These are phyloP conservation scores for Protea cynaroides DNA, from an alignment of 164 flowering plant species.

Conservation along the genomic window DNA sequence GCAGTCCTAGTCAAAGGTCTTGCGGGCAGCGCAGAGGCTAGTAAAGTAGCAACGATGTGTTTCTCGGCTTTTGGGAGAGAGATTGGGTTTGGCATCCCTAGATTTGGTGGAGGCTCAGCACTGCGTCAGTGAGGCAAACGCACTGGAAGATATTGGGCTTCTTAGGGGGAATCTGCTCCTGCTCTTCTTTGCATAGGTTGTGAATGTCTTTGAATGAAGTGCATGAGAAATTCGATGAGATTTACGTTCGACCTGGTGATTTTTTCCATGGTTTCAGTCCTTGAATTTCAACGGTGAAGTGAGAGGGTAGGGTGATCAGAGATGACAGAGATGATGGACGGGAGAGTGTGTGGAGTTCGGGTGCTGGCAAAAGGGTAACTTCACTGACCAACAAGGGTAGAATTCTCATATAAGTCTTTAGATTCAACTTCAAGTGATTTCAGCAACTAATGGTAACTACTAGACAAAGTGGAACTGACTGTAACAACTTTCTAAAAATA, in stretches of 20 bases:
- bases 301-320: too few species aligned
- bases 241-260: slow-evolving; percentile 19
- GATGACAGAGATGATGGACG: too few species aligned
- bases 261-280: too few species aligned
- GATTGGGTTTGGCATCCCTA: not conserved
- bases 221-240: slow-evolving; percentile 28
- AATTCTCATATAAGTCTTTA: too few species aligned
- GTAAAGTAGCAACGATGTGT: slow-evolving; percentile 52
- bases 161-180: slow-evolving; percentile 8
- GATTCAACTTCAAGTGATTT: too few species aligned
- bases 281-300: too few species aligned
- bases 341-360: too few species aligned
- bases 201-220: slow-evolving; percentile 67
- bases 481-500: too few species aligned
- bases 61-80: slow-evolving; percentile 19
- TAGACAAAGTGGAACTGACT: too few species aligned
- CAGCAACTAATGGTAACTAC: too few species aligned
- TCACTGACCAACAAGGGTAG: too few species aligned
- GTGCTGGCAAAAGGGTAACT: too few species aligned
- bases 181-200: slow-evolving; percentile 30
- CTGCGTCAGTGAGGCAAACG: slow-evolving; percentile 31
- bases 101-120: slow-evolving; percentile 18
- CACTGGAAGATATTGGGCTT: slow-evolving; percentile 48
- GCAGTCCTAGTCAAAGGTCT: slow-evolving; percentile 73
- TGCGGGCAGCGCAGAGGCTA: slow-evolving; percentile 60